Evolutionary conservation across 805 yeast species (phyloP).

Genomic region (Candida tallmaniae): DNA sequence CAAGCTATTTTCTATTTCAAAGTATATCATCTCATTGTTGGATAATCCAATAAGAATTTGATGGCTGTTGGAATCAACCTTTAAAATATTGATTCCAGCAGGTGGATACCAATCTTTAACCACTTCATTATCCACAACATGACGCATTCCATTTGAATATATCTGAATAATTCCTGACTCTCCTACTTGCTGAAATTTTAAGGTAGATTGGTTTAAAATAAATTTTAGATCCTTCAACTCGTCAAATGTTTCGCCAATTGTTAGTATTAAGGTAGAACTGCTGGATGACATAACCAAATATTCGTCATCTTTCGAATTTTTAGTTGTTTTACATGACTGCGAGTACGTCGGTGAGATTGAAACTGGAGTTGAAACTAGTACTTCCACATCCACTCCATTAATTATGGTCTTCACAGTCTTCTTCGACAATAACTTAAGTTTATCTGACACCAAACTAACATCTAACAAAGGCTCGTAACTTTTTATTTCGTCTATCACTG

Average conservation of each 20-base stretch:
- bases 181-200: constrained; percentile 70
- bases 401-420: constrained; percentile 40
- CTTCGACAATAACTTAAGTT: constrained; percentile 2
- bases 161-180: constrained; percentile 62
- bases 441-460: constrained; percentile 18
- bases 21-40: constrained; percentile 72
- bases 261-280: constrained; percentile 65
- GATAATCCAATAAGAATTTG: constrained; percentile 73
- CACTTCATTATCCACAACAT: constrained; percentile 31
- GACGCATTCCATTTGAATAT: constrained; percentile 64
- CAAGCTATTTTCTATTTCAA: constrained; percentile 68
- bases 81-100: constrained; percentile 58
- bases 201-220: constrained; percentile 51
- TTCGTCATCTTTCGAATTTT: constrained; percentile 48
- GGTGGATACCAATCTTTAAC: constrained; percentile 79
- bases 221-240: constrained; percentile 68
- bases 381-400: constrained; percentile 57
- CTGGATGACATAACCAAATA: constrained; percentile 57
- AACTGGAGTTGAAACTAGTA: constrained; percentile 68
- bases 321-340: constrained; percentile 54
- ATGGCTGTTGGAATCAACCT: constrained; percentile 57
- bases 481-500: constrained; percentile 4
- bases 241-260: constrained; percentile 76
- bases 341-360: constrained; percentile 60
- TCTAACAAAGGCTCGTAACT: constrained; percentile 13